A percentile compares a stretch with the other conserved stretches of the same genome.
These are phyloP conservation scores for Passalora sequoiae DNA, from an alignment of 2,329 filamentous ascomycete genomes.

Conservation along the genomic window DNA sequence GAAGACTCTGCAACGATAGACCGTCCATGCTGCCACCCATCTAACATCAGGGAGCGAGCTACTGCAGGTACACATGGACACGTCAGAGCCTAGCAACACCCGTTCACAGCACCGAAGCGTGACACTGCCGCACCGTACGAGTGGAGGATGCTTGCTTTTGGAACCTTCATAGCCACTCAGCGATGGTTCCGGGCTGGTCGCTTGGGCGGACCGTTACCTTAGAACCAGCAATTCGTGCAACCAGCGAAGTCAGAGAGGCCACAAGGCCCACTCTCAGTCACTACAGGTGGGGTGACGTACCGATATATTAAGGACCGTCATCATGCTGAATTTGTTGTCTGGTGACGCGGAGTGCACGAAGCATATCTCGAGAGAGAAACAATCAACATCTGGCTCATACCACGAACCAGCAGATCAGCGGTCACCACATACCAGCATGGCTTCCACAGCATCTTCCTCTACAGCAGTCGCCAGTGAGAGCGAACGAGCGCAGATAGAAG, in stretches of 20 bases:
- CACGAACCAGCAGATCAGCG: not conserved
- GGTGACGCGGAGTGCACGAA: not conserved
- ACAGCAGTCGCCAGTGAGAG: slow-evolving; percentile 16
- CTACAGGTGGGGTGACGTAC: slow-evolving; percentile 7
- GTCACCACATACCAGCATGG: not conserved
- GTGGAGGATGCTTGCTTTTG: slow-evolving; percentile 7
- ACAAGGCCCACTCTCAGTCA: slow-evolving; percentile 9
- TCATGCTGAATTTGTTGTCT: not conserved
- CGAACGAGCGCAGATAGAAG: slow-evolving; percentile 41
- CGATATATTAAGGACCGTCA: too few species aligned
- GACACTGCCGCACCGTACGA: slow-evolving; percentile 11
- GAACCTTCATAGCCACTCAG: slow-evolving; percentile 12
- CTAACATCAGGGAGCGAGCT: slow-evolving; percentile 7
- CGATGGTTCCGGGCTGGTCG: slow-evolving; percentile 6
- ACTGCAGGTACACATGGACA: slow-evolving; percentile 21
- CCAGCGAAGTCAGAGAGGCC: slow-evolving; percentile 14
- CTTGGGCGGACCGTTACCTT: slow-evolving; percentile 10
- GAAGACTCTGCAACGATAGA: too few species aligned
- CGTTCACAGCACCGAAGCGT: slow-evolving; percentile 6
- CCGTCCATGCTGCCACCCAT: too few species aligned
- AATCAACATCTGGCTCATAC: not conserved
- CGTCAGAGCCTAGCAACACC: slow-evolving; percentile 15
- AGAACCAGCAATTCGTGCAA: slow-evolving; percentile 11
- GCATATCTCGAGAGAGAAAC: too few species aligned
- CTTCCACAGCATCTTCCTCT: slow-evolving; percentile 18